Conservation (phyloP, 352 stramenopile species). For the Pythium monospermum region DNA sequence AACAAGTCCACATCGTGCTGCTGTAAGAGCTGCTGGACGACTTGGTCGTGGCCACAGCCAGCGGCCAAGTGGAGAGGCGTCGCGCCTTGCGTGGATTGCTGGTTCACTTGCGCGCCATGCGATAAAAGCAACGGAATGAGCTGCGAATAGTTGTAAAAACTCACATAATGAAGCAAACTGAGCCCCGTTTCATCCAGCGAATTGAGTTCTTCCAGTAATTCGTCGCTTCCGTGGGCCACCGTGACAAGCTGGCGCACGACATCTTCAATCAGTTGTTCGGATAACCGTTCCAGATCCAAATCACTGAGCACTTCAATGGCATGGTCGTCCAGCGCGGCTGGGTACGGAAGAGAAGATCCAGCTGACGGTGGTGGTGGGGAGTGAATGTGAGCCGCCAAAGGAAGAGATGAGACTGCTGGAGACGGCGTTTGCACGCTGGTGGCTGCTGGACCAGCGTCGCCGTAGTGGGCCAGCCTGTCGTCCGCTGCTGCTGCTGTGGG, state of each 20-base stretch:
- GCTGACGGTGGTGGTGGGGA: neutral
- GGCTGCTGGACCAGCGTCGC: too few relatives aligned
- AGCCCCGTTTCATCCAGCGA: constrained; percentile 82
- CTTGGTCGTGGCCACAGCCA: constrained; percentile 62
- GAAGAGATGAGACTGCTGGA: too few relatives aligned
- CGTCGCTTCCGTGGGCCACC: constrained; percentile 69
- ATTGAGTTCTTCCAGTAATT: constrained; percentile 83
- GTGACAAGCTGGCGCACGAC: constrained; percentile 80
- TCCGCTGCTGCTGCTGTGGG: too few relatives aligned
- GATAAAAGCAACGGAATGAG: constrained; percentile 73
- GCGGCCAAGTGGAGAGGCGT: constrained; percentile 80
- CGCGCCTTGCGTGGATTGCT: constrained; percentile 78
- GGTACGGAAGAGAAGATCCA: too few relatives aligned
- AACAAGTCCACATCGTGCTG: constrained; percentile 57
- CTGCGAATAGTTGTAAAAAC: constrained; percentile 85
- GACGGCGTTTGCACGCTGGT: too few relatives aligned
- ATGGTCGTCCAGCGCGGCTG: constrained; percentile 42
- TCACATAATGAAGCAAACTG: constrained; percentile 87
- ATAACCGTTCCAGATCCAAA: constrained; percentile 70
- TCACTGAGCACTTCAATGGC: constrained; percentile 77
- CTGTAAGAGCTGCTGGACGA: constrained; percentile 61
- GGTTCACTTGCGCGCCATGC: constrained; percentile 80
- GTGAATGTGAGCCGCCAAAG: too few relatives aligned
- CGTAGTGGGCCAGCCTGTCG: too few relatives aligned
- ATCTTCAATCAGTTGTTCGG: constrained; percentile 76